Percentiles rank a stretch among this genome's conserved stretches.
Conservation (phyloP, 352 stramenopile genomes). For the Phytophthora pisi region DNA sequence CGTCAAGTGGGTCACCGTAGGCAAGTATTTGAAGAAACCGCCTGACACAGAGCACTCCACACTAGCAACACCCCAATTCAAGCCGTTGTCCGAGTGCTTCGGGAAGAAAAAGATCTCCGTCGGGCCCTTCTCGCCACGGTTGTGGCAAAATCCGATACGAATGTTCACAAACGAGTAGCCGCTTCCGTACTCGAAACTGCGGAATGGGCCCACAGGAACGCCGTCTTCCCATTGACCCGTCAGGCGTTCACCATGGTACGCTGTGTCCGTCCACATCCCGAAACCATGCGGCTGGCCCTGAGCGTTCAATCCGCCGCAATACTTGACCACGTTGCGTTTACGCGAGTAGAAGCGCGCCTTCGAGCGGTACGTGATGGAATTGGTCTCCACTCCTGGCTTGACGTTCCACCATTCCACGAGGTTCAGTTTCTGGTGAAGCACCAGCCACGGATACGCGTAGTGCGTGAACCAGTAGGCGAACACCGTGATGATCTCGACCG, state of each 20-base stretch:
- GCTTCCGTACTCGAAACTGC: conserved; percentile 73
- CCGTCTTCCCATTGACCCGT: conserved; percentile 77
- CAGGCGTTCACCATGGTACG: conserved; percentile 73
- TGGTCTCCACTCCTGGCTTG: conserved; percentile 46
- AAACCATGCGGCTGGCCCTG: conserved; percentile 64
- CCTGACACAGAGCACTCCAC: conserved; percentile 82
- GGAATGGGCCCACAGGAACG: conserved; percentile 74
- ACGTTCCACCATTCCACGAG: conserved; percentile 57
- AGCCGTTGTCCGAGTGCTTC: conserved; percentile 44
- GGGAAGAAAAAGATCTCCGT: conserved; percentile 57
- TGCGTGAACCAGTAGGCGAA: conserved; percentile 67
- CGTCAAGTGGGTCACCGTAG: conserved; percentile 60
- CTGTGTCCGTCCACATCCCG: conserved; percentile 76
- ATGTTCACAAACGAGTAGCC: conserved; percentile 81
- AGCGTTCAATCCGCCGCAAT: conserved; percentile 67
- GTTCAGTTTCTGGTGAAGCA: conserved; percentile 53
- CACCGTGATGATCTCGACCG: conserved; percentile 53
- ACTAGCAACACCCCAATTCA: conserved; percentile 79
- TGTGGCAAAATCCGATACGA: conserved; percentile 72
- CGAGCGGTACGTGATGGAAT: conserved; percentile 56
- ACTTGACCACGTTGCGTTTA: conserved; percentile 59
- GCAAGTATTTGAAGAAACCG: conserved; percentile 76
- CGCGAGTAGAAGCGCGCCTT: conserved; percentile 51
- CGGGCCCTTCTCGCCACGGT: conserved; percentile 40
- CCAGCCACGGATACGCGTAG: conserved; percentile 67